Conservation (phyloP, 73 alveolate species). For the Paraurostyla sp. region DNA sequence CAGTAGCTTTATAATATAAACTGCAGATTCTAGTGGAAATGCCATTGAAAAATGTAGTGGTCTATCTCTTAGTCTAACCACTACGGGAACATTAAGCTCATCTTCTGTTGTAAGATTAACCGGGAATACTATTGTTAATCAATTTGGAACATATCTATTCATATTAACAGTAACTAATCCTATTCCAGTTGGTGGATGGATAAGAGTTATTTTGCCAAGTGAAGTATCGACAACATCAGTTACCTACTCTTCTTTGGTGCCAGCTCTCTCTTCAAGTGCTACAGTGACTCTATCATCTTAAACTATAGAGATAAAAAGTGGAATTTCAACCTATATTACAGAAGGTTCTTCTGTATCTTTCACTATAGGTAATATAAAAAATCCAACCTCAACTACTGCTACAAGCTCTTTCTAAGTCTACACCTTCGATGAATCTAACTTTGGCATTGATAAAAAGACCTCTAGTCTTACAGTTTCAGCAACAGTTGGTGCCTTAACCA, state of each 20-base stretch:
- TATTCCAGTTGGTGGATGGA: constrained; percentile 40
- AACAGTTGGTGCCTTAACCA: constrained; percentile 22
- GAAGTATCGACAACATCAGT: constrained; percentile 16
- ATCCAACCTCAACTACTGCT: constrained; percentile 54
- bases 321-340: background rate
- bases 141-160: constrained; percentile 2
- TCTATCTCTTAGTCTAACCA: background rate
- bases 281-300: background rate
- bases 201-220: constrained; percentile 23
- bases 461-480: constrained; percentile 67
- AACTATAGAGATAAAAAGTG: background rate
- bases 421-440: constrained; percentile 40
- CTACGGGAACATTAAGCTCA: background rate
- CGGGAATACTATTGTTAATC: background rate
- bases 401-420: constrained; percentile 49
- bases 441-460: constrained; percentile 46
- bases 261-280: constrained; percentile 6
- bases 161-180: background rate
- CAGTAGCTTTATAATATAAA: background rate
- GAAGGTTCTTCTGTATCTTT: background rate
- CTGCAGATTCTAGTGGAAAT: constrained; percentile 8
- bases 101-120: background rate
- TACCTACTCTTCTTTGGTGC: background rate
- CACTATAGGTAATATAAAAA: constrained; percentile 21
- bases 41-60: constrained; percentile 24